Evolutionary conservation across 495 filamentous ascomycete species (phyloP).

Genomic region (Penicillium odoratum): DNA sequence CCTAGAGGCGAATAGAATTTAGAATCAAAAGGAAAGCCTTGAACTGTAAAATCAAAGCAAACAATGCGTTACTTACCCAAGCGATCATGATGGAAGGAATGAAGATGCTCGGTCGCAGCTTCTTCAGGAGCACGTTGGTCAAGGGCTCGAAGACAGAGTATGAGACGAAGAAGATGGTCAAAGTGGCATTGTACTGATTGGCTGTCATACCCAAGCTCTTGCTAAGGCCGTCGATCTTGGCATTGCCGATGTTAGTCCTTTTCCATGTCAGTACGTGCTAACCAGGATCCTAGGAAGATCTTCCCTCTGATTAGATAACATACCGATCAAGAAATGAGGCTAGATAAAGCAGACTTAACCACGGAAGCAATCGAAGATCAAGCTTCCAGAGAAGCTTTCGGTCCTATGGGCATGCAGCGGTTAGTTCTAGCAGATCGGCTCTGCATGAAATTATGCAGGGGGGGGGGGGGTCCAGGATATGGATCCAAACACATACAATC

Average conservation of each 20-base stretch:
- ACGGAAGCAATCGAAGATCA: constrained; percentile 71
- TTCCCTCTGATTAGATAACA: not conserved
- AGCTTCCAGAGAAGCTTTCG: constrained; percentile 67
- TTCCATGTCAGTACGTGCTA: not conserved
- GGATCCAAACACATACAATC: constrained; percentile 52
- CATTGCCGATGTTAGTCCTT: constrained; percentile 81
- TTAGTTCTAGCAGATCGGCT: not conserved
- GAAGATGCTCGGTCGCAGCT: constrained; percentile 67
- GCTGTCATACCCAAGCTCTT: constrained; percentile 62
- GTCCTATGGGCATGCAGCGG: constrained; percentile 49
- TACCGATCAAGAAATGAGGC: constrained; percentile 78
- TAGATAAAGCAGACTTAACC: constrained; percentile 84
- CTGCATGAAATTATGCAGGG: not conserved
- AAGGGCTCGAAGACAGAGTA: constrained; percentile 85
- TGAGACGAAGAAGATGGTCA: constrained; percentile 90
- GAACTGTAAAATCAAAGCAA: not conserved
- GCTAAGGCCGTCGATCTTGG: constrained; percentile 75
- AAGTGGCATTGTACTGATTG: constrained; percentile 71
- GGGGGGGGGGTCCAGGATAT: not conserved
- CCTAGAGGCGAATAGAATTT: constrained; percentile 47
- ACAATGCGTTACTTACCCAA: constrained; percentile 42
- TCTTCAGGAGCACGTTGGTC: constrained; percentile 87
- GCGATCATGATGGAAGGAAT: constrained; percentile 59
- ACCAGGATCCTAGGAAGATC: not conserved
- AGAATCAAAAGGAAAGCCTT: not conserved